Percentiles rank a stretch among this genome's conserved stretches.
phyloP scores from a whole-genome alignment of 2,329 filamentous ascomycete genomes.

The Parafenestella ontariensis region DNA sequence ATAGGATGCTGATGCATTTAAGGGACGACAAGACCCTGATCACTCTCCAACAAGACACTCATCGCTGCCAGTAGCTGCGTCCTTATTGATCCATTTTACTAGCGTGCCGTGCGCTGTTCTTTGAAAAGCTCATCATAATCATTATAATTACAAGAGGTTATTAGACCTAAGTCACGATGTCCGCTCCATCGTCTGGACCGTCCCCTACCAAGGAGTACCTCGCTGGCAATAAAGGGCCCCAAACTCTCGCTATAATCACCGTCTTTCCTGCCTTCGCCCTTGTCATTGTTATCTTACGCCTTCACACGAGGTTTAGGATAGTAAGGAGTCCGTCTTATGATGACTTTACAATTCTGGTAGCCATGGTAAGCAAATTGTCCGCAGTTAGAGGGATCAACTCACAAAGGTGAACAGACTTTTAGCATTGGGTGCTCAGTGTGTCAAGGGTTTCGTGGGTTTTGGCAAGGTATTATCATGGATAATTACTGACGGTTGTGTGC shows the following conservation, averaged over 20 bases:
- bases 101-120: background rate
- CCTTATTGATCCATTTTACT: too few relatives aligned
- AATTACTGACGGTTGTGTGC: background rate
- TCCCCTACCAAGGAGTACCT: constrained; percentile 10
- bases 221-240: constrained; percentile 18
- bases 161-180: background rate
- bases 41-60: too few relatives aligned
- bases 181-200: background rate
- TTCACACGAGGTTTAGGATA: constrained; percentile 20
- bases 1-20: too few relatives aligned
- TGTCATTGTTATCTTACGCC: constrained; percentile 12
- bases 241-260: constrained; percentile 19
- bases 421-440: constrained; percentile 24
- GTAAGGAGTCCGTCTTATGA: constrained; percentile 19
- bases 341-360: constrained; percentile 18
- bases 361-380: constrained; percentile 11
- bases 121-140: background rate
- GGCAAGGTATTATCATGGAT: background rate
- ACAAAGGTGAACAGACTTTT: constrained; percentile 10
- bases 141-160: background rate
- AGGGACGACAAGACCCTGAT: too few relatives aligned
- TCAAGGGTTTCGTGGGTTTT: constrained; percentile 22
- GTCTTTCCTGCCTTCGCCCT: constrained; percentile 16
- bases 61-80: too few relatives aligned
- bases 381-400: background rate